phyloP scores from a whole-genome alignment of 164 flowering plant species.

The Hamamelis virginiana region DNA sequence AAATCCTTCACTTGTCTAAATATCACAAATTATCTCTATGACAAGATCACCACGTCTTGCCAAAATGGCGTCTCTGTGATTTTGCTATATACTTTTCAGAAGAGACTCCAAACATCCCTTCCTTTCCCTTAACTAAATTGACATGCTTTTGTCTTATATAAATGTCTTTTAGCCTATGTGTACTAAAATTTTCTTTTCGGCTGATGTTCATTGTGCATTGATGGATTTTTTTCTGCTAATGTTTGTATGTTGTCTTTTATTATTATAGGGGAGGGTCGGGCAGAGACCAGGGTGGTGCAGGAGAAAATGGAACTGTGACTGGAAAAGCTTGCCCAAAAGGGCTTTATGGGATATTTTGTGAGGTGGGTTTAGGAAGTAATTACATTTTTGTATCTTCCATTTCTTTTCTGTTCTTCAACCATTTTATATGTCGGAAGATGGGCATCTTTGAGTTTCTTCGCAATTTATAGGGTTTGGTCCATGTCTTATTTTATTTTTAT shows the following conservation, averaged over 20 bases:
- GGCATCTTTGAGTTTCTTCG: too few species aligned
- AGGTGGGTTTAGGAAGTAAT: constrained; percentile 42
- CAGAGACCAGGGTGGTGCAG: constrained; percentile 44
- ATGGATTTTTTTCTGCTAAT: constrained; percentile 7
- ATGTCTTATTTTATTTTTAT: too few species aligned
- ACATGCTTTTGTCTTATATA: too few species aligned
- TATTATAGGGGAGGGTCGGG: constrained; percentile 77
- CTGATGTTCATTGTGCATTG: background rate
- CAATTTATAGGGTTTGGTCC: too few species aligned
- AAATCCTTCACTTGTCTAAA: background rate
- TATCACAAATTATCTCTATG: background rate
- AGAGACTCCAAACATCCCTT: background rate
- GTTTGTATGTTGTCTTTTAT: background rate
- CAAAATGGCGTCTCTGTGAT: background rate
- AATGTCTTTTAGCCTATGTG: too few species aligned
- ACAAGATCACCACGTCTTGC: background rate
- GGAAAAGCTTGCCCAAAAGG: constrained; percentile 95
- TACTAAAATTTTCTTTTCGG: background rate
- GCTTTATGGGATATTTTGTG: constrained; percentile 87
- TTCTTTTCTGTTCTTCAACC: background rate
- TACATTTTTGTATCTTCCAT: background rate
- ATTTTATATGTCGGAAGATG: too few species aligned
- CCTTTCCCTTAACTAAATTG: too few species aligned
- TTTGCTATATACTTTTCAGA: background rate
- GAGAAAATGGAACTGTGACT: constrained; percentile 82